Base-by-base conservation (phyloP, 1,139 yeast species). In the Suhomyces bolitotheri region DNA sequence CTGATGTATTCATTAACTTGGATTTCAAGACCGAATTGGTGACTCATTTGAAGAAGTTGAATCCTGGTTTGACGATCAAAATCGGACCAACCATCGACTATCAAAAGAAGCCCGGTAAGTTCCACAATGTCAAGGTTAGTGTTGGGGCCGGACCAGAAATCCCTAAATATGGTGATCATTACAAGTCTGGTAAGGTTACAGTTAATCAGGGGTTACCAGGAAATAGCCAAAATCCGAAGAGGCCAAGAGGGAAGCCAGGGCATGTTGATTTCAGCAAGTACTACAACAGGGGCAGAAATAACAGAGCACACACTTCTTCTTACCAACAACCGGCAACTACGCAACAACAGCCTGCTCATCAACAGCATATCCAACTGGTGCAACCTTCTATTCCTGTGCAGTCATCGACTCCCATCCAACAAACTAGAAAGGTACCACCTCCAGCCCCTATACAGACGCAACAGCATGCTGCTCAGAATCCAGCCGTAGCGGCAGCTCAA, bases 1-100 rank as follows among this genome's bases (percentile, higher is more conserved):
- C 97, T 1, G 99, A 94, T 64, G 73, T 87, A 5, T 77, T 94
- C 42, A 68, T 92, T 40, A 85, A 85, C 59, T 73, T 89, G 43
- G 78, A 77, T 39, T 85, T 92, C 66, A 94, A 94, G 62, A 94
- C 98, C 0, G 99, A 94, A 57, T 66, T 94, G 34, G 67, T 86
- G 1, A 81, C 96, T 0, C 86, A 85, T 38, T 65, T 94, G 56
- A 83, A 80, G 55, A 75, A 74, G 45, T 50, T 82, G 33, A 80
- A 81, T 47, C 74, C 77, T 5, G 73, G 76, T 1, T 63, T 87
- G 25, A 67, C 71, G 6, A 73, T 94, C 30, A 76, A 74, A 33
- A 75, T 94, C 46, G 94, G 83, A 2, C 76, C 86, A 5, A 76
- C 86, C 0, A 75, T 94, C 39, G 78, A 77, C 42, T 94, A 92